Base-by-base conservation (phyloP, 2,329 filamentous ascomycete genomes). In the Paramyrothecium sp. region DNA sequence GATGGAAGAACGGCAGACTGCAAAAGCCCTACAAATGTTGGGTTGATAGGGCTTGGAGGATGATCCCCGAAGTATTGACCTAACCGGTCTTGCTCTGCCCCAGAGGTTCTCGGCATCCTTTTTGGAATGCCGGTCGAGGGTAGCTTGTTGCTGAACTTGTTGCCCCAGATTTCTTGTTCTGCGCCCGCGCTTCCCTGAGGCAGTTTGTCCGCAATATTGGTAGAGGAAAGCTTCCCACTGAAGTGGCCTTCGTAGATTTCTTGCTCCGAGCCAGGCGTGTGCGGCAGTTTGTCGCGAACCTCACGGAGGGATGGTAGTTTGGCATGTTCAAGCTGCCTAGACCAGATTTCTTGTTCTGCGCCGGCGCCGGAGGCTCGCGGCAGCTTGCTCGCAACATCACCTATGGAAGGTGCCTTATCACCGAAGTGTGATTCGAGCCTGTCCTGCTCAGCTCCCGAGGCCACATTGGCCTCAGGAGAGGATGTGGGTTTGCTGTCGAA, bases 71-170 rank as follows among this genome's bases (percentile, higher is more conserved):
- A 53, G 21, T 53, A 30, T 12, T 19, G 16, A n/a, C 26, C 51
- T 21, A 54, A 19, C 12, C 20, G 3, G 54, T 51, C 46, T 48
- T 54, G 55, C 58, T 58, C 21, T 38, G 56, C 19, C 38, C 55
- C 21, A 12, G 53, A 55, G 2, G 17, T 22, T 34, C 30, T 12
- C 7, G 53, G 53, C 13, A 55, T 44, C 53, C 17, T 47, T 21
- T 16, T 33, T 8, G 51, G 30, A 33, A 33, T n/a, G 30, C 17
- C n/a, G 26, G 26, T 30, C 26, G 26, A 10, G 26, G 26, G 26
- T 10, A 30, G 26, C 33, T 50, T 55, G 22, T 26, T 44, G 22
- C 44, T 30, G 21, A 55, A 55, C 20, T 30, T 21, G 46, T 17
- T 22, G 17, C 53, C 53, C n/a, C 50, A 55, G 5, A 20, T 20